These are phyloP conservation scores for Aciculosporium take DNA, from an alignment of 2,329 filamentous ascomycete genomes.

Conservation along the genomic window DNA sequence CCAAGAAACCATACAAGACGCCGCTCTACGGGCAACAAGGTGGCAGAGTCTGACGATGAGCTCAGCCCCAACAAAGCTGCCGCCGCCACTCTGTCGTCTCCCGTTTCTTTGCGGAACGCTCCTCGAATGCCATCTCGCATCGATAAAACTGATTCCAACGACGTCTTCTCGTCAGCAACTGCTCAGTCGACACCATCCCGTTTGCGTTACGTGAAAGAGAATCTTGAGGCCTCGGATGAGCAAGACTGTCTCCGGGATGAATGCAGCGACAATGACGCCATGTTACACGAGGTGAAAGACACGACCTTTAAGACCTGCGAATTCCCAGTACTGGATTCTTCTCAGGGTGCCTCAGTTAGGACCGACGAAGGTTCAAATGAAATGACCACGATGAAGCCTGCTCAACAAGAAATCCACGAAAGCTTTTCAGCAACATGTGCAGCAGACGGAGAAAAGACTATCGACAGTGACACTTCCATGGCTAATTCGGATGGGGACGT, in stretches of 20 bases:
- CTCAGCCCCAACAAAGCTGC: slow-evolving; percentile 5
- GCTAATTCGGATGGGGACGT: not conserved
- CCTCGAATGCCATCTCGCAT: not conserved
- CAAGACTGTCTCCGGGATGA: not conserved
- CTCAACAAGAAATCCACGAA: not conserved
- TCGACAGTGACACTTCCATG: not conserved
- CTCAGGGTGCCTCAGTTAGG: not conserved
- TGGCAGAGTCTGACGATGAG: slow-evolving; percentile 7
- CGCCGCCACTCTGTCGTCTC: slow-evolving; percentile 14
- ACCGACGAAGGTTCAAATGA: not conserved
- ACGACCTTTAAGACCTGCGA: not conserved
- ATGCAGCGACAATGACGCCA: not conserved
- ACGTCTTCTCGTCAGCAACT: not conserved
- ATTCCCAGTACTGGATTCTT: not conserved
- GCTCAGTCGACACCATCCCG: slow-evolving; percentile 3
- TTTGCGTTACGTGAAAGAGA: not conserved
- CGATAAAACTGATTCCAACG: not conserved
- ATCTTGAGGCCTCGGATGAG: not conserved
- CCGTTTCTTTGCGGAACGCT: slow-evolving; percentile 13
- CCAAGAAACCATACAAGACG: slow-evolving; percentile 4
- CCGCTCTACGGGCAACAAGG: not conserved
- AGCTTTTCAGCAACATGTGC: too few species aligned
- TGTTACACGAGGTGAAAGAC: not conserved
- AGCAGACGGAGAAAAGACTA: not conserved
- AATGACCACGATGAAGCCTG: not conserved